These are phyloP conservation scores for Cladosporium cucumerinum DNA, from an alignment of 2,329 filamentous ascomycete genomes.

Conservation along the genomic window DNA sequence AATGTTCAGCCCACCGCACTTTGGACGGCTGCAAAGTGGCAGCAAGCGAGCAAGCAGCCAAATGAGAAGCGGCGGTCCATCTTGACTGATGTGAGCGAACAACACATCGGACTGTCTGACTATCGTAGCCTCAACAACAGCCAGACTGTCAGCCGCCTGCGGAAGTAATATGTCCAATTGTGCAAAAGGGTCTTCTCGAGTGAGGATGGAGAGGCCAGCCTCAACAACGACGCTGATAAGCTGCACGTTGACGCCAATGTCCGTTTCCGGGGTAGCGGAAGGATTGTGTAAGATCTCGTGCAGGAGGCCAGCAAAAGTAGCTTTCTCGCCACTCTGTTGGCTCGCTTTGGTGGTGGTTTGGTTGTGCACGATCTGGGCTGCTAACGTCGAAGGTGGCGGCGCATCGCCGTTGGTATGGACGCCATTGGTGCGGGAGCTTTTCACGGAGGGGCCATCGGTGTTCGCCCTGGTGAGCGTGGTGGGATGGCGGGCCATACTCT, in stretches of 20 bases:
- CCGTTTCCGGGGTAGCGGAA: slow-evolving; percentile 55
- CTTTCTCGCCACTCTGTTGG: slow-evolving; percentile 51
- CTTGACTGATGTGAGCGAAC: slow-evolving; percentile 33
- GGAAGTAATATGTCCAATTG: slow-evolving; percentile 53
- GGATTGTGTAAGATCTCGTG: slow-evolving; percentile 55
- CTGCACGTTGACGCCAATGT: slow-evolving; percentile 75
- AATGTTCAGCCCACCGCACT: slow-evolving; percentile 41
- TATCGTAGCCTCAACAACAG: slow-evolving; percentile 72
- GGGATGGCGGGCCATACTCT: slow-evolving; percentile 40
- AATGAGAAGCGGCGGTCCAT: slow-evolving; percentile 50
- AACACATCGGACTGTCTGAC: slow-evolving; percentile 71
- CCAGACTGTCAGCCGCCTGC: slow-evolving; percentile 68
- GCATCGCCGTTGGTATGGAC: slow-evolving; percentile 23
- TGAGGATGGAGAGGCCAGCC: slow-evolving; percentile 69
- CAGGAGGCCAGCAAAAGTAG: slow-evolving; percentile 72
- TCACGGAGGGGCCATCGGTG: slow-evolving; percentile 9
- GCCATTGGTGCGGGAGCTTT: slow-evolving; percentile 30
- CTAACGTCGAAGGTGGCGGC: slow-evolving; percentile 72
- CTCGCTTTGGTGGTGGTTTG: slow-evolving; percentile 54
- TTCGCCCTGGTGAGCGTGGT: slow-evolving; percentile 16
- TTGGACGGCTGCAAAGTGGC: slow-evolving; percentile 43
- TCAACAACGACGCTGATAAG: slow-evolving; percentile 80
- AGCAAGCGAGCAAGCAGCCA: slow-evolving; percentile 55
- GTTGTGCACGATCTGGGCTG: slow-evolving; percentile 81
- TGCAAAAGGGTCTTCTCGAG: slow-evolving; percentile 66